These are phyloP conservation scores for Glycine latifolia DNA, from an alignment of 306 rosid species.

Conservation along the genomic window DNA sequence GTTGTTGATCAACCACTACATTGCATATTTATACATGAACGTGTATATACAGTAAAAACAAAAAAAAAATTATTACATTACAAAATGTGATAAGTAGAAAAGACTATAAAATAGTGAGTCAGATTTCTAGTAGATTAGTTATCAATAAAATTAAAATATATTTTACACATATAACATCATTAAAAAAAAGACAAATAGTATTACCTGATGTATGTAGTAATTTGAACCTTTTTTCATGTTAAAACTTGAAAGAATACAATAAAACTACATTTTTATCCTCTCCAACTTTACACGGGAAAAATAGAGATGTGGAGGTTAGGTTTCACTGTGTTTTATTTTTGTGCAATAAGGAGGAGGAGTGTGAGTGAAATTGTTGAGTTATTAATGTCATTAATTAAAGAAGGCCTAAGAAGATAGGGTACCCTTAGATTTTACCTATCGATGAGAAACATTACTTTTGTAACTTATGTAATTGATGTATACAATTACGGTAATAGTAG, in stretches of 20 bases:
- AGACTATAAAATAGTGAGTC: too few relatives aligned
- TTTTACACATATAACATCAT: too few relatives aligned
- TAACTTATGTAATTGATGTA: not conserved
- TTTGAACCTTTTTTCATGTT: too few relatives aligned
- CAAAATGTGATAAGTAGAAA: not conserved
- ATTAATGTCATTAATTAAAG: constrained; percentile 17
- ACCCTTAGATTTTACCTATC: constrained; percentile 22
- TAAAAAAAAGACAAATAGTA: too few relatives aligned
- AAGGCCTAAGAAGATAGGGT: constrained; percentile 20
- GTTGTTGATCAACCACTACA: not conserved
- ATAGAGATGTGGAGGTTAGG: not conserved
- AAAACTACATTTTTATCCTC: not conserved
- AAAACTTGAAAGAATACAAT: too few relatives aligned
- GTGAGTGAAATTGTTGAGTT: not conserved
- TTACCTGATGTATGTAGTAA: too few relatives aligned
- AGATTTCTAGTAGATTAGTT: too few relatives aligned
- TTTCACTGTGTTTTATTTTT: not conserved
- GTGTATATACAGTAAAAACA: not conserved
- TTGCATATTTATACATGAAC: not conserved
- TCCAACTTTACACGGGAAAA: not conserved
- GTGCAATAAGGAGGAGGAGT: not conserved
- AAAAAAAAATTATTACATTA: not conserved
- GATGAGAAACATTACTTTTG: constrained; percentile 14
- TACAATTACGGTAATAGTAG: constrained; percentile 17
- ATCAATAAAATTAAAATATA: too few relatives aligned